phyloP scores from a whole-genome alignment of 73 alveolate species.

The Tetrahymena malaccensis region DNA sequence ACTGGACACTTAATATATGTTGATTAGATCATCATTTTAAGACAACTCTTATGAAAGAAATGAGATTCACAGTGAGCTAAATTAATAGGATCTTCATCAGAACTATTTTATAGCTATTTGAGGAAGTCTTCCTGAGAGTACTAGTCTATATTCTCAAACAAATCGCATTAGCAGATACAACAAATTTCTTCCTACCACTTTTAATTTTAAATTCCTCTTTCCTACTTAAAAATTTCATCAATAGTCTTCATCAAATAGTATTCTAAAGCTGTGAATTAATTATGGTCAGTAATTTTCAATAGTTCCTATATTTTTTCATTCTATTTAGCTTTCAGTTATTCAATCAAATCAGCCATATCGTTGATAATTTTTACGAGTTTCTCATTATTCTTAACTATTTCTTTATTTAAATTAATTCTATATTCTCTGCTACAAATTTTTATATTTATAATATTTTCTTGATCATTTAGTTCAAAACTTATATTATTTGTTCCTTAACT shows the following conservation, averaged over 20 bases:
- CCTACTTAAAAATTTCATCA: neutral
- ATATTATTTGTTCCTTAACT: neutral
- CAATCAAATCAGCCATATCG: neutral
- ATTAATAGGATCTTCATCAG: neutral
- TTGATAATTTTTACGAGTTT: neutral
- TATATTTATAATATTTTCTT: neutral
- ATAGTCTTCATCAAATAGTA: neutral
- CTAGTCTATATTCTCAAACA: neutral
- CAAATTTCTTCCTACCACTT: neutral
- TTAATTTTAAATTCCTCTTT: neutral
- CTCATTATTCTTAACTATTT: neutral
- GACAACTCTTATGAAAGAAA: neutral
- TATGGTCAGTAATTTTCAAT: neutral
- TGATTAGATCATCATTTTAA: neutral
- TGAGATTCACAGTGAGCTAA: neutral
- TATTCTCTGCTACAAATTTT: neutral
- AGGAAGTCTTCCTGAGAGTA: neutral
- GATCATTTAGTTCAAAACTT: neutral
- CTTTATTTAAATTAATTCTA: neutral
- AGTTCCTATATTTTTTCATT: neutral
- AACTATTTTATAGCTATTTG: neutral
- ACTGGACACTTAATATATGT: slow-evolving; percentile 42
- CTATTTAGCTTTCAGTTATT: neutral
- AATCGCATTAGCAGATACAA: neutral
- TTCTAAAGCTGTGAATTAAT: neutral